Base-by-base conservation (phyloP, 78 protist genomes). In the Dictyostelium firmibasis region DNA sequence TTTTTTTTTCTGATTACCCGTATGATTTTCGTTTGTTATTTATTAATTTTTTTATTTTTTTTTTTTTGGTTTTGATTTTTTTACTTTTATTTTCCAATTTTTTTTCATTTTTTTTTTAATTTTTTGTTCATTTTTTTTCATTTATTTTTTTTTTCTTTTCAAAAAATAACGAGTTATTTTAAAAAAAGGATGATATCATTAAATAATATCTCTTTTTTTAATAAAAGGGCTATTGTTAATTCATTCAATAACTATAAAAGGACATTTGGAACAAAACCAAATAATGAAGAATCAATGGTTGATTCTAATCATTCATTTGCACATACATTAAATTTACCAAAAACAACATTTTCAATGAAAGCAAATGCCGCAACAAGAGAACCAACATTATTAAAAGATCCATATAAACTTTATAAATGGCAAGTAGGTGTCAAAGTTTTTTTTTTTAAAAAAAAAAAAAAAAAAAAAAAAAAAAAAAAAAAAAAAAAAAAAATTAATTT, bases 291-390 rank as follows among this genome's bases (percentile, higher is more conserved):
- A 11, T 67, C 75, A 67, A 67, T 4, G 0, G 20, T 6, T 11
- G 83, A 77, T 41, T 20, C n/a, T 23, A 77, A 89, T 81, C 94
- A 89, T 18, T 81, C 94, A 60, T 96, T 57, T 82, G 4, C 86
- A 8, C 76, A 81, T 23, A 92, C 97, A 33, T 76, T 96, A 31
- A 69, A 88, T 44, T 69, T 97, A 60, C 98, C 98, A 67, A 77
- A 86, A 83, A 97, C 98, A 13, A 53, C 81, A 35, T 94, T 97
- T 72, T 91, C 96, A 50, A 94, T 94, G 96, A 92, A 94, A n/a
- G 97, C 97, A 18, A 92, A 97, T 62, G 97, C 98, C 2, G 79
- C 78, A 25, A 47, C 33, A 18, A 81, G 94, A 16, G 98, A 97
- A 38, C 95, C 93, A 60, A 33, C 23, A 33, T n/a, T 81, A 35